These are phyloP conservation scores for Colletotrichum theobromicola DNA, from an alignment of 2,329 filamentous ascomycete genomes.

Conservation along the genomic window DNA sequence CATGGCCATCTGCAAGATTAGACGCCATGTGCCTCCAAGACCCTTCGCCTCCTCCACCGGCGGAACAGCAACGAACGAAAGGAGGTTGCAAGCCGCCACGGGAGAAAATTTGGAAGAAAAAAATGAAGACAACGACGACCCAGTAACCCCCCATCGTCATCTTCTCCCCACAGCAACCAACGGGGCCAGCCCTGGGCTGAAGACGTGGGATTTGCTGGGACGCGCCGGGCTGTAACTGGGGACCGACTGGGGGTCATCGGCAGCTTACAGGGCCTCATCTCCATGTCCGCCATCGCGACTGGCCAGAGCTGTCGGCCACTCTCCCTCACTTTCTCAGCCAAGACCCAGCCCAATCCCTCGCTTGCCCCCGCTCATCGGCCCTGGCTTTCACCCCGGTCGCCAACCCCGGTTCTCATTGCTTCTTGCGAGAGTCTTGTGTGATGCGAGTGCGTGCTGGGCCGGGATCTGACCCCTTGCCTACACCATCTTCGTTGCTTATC, in stretches of 20 bases:
- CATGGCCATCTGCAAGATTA: background rate
- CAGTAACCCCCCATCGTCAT: constrained; percentile 20
- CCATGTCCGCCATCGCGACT: constrained; percentile 17
- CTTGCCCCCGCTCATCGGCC: constrained; percentile 16
- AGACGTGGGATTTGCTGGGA: constrained; percentile 19
- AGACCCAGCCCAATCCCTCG: constrained; percentile 10
- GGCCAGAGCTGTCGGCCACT: constrained; percentile 18
- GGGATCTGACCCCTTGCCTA: background rate
- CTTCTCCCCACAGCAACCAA: constrained; percentile 22
- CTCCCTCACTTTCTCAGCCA: constrained; percentile 11
- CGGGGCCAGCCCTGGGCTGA: constrained; percentile 19
- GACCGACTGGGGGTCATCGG: constrained; percentile 1
- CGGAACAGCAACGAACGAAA: constrained; percentile 10
- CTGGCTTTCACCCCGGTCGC: background rate
- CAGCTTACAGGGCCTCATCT: constrained; percentile 17
- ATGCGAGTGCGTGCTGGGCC: constrained; percentile 9
- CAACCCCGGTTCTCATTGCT: background rate
- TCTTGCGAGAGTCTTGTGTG: background rate
- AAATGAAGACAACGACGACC: background rate
- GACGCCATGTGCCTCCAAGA: background rate
- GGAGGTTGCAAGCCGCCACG: background rate
- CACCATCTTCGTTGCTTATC: constrained; percentile 13
- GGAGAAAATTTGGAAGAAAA: background rate
- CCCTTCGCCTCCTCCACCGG: background rate
- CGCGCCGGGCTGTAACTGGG: constrained; percentile 5